Evolutionary conservation across 345 rosid genomes (phyloP).

Genomic region (Gossypium herbaceum): DNA sequence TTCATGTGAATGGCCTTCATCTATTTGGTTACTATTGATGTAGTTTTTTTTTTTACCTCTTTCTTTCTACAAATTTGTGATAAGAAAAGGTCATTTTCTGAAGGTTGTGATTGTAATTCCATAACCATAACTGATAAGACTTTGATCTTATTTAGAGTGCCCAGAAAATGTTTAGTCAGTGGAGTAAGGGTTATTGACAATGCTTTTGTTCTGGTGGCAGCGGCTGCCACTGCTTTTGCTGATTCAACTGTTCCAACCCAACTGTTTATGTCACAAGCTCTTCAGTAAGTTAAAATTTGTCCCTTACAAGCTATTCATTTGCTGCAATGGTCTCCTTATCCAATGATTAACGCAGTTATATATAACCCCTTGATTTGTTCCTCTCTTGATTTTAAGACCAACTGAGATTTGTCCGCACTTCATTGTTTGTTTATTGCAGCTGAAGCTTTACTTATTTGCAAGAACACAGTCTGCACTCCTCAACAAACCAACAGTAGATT

Average conservation of each 20-base stretch:
- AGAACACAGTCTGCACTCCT: constrained; percentile 20
- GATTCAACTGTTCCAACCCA: constrained; percentile 32
- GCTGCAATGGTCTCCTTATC: background rate
- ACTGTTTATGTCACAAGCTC: constrained; percentile 13
- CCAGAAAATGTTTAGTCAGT: constrained; percentile 4
- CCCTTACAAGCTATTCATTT: background rate
- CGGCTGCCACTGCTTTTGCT: constrained; percentile 33
- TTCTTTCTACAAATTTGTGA: background rate
- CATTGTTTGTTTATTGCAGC: constrained; percentile 20
- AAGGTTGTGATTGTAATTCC: background rate
- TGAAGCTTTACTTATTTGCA: constrained; percentile 33
- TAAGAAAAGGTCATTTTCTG: background rate
- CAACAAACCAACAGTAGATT: constrained; percentile 16
- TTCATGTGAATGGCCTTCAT: constrained; percentile 7
- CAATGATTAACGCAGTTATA: background rate
- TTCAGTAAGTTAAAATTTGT: constrained; percentile 21
- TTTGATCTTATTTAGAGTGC: background rate
- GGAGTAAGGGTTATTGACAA: constrained; percentile 24
- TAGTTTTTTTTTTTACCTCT: background rate
- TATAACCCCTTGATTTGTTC: background rate
- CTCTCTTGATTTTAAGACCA: background rate
- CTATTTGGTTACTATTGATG: background rate
- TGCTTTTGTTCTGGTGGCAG: constrained; percentile 13
- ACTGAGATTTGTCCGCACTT: background rate
- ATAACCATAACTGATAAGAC: background rate